phyloP scores from a whole-genome alignment of 176 grass and related monocot species.

The Carex pumila region DNA sequence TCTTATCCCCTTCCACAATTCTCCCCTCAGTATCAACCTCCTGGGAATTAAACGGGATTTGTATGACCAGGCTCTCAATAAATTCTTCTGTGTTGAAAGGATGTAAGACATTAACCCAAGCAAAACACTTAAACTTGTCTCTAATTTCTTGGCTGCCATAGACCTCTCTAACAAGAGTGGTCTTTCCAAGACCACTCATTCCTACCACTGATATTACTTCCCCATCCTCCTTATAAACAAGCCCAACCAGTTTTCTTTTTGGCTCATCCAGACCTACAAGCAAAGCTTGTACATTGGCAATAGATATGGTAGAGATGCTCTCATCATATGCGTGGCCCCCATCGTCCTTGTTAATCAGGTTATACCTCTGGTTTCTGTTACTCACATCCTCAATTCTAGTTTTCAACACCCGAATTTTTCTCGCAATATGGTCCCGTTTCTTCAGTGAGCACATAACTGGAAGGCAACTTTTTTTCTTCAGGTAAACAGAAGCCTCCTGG shows the following conservation, averaged over 20 bases:
- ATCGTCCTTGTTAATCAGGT: background rate
- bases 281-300: background rate
- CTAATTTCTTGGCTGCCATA: background rate
- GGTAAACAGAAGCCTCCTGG: background rate
- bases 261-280: background rate
- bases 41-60: background rate
- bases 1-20: background rate
- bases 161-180: conserved; percentile 16
- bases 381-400: conserved; percentile 25
- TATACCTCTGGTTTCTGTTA: conserved; percentile 5
- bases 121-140: conserved; percentile 8
- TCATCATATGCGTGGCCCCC: background rate
- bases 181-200: conserved; percentile 39
- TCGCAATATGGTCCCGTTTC: background rate
- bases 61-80: background rate
- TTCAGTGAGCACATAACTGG: background rate
- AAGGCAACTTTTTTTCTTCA: background rate
- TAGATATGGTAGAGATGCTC: background rate
- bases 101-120: conserved; percentile 10
- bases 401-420: conserved; percentile 15
- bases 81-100: conserved; percentile 4
- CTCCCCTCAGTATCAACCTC: background rate
- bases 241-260: background rate
- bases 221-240: background rate
- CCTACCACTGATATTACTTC: conserved; percentile 12